Evolutionary conservation across 2,329 filamentous ascomycete genomes (phyloP).

Genomic region (Alternaria ventricosa): DNA sequence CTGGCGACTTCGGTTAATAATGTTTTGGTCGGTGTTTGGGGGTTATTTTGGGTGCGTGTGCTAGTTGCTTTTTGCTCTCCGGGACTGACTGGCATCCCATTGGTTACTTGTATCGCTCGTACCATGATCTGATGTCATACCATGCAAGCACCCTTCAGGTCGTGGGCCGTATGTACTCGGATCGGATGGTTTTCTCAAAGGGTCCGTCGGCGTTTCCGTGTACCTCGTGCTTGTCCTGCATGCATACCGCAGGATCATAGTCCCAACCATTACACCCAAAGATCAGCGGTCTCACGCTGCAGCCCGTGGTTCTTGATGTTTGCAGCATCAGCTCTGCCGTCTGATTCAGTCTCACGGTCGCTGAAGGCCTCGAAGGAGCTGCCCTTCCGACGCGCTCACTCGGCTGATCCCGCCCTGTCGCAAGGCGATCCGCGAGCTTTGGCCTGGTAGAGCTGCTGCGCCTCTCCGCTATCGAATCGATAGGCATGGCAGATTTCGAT

Average conservation of each 20-base stretch:
- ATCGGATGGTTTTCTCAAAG: background rate
- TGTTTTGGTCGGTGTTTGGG: background rate
- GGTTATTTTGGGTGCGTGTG: background rate
- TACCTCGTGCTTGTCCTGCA: background rate
- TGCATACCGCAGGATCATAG: background rate
- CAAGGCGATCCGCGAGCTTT: background rate
- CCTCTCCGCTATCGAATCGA: conserved; percentile 7
- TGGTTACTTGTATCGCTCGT: conserved; percentile 2
- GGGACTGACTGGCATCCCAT: background rate
- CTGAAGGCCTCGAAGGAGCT: background rate
- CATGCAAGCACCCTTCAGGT: conserved; percentile 4
- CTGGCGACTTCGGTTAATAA: background rate
- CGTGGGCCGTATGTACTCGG: background rate
- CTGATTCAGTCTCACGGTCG: background rate
- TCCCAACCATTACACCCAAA: background rate
- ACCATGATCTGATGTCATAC: conserved; percentile 5
- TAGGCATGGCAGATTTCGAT: background rate
- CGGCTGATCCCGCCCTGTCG: background rate
- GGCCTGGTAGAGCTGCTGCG: background rate
- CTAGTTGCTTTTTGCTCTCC: background rate
- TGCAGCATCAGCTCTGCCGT: background rate
- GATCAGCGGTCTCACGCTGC: background rate
- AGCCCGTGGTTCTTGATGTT: background rate
- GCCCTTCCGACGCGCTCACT: conserved; percentile 7
- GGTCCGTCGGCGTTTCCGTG: background rate